Evolutionary conservation across 1,284 basidiomycete genomes (phyloP), one percentile per base, ranked within the genome.

Genomic region (Cerioporus squamosus): DNA sequence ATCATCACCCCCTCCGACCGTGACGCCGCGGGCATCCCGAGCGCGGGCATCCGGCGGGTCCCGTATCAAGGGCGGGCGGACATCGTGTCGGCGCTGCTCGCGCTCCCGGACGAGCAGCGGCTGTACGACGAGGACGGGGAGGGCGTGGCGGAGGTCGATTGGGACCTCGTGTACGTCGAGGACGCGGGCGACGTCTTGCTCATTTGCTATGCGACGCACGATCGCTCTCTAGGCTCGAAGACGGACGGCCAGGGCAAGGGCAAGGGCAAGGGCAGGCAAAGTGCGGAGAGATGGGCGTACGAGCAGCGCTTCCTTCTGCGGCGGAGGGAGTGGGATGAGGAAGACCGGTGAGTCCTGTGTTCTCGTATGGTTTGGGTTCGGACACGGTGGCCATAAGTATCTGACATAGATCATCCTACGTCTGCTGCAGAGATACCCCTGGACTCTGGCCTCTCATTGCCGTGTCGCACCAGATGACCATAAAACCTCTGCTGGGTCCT

Each of bases 261-360:
- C 43, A 60, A 44, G 20, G 26, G 23, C 44, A 54, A 9, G 40
- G 45, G 7, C 43, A 60, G 44, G 20, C 20, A 40, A 43, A 18
- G 26, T 5, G 17, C 29, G 14, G 31, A 23, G 18, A 36, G 43
- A 23, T 63, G 64, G 49, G 57, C 60, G 14, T 69, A 62, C 56
- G 65, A 68, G 24, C 69, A 71, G 65, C 66, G 70, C n/a, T 81
- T 79, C 57, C 59, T 71, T 5, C 67, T 79, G 5, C 63, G 72
- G 42, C 68, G 68, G 54, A 70, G 70, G 39, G 72, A 70, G n/a
- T 53, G 66, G 51, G 74, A 79, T 53, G 67, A 57, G 31, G 57
- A 64, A 24, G 70, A 71, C 38, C 48, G 62, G 72, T 73, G 45
- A 22, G 71, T 64, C 10, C 18, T 44, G 15, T 9, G 12, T 14